Base-by-base conservation (phyloP, 345 rosid genomes). In the Salix brachista region DNA sequence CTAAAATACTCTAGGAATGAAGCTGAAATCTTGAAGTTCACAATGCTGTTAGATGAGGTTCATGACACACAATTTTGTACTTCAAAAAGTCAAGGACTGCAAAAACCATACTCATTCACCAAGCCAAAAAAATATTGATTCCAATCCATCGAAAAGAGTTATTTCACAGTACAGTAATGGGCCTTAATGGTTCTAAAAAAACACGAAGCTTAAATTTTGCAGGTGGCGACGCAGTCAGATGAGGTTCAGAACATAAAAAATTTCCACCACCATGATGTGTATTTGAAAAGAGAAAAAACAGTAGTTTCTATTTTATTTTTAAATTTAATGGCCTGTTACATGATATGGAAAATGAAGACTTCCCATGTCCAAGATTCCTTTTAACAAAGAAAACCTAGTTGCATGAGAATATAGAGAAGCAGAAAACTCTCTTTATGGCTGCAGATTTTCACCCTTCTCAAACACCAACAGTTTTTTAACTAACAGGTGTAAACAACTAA, bases 301-400 rank as follows among this genome's bases (percentile, higher is more conserved):
- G 23, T 56, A 13, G 62, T 23, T 58, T 58, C 62, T 58, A n/a
- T 9, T n/a, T n/a, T n/a, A 9, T 56, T 56, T 56, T 56, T n/a
- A 4, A 58, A 58, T 13, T n/a, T n/a, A 58, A 9, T 58, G 62
- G 62, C 62, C 1, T n/a, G 16, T 13, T 0, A 54, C 16, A 39
- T 75, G 18, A 30, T 44, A 65, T n/a, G n/a, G 16, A 66, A 64
- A 74, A 65, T n/a, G n/a, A 48, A 26, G 19, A 75, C 69, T 65
- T 75, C 71, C 54, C 64, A 75, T 32, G 28, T 44, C 70, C n/a
- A 65, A n/a, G 23, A 46, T 65, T 65, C 71, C 44, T 30, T 17
- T 42, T 3, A 41, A 19, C 30, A 42, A 25, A 69, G 18, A 23
- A n/a, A 1, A n/a, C 26, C 62, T 58, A 58, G 62, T 23, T 58